Conservation (phyloP, 73 alveolate genomes). For the Loxodes magnus region DNA sequence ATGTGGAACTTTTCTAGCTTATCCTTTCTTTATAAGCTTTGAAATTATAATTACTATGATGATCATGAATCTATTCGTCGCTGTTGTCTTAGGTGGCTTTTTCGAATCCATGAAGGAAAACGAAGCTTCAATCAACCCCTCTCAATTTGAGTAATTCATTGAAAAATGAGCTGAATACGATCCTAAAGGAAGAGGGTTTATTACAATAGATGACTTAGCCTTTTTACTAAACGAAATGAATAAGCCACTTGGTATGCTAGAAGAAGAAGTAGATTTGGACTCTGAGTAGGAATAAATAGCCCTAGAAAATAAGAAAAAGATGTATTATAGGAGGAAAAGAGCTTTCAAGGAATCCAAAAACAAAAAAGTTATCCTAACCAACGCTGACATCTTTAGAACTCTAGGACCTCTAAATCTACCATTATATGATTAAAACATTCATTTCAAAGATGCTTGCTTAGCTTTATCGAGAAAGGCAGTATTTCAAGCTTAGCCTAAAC, state of each 20-base stretch:
- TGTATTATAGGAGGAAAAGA: slow-evolving; percentile 1
- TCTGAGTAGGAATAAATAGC: background rate
- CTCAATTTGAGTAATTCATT: slow-evolving; percentile 11
- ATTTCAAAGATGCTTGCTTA: slow-evolving; percentile 16
- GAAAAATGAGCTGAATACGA: slow-evolving; percentile 25
- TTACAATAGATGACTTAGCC: slow-evolving; percentile 14
- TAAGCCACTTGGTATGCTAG: slow-evolving; percentile 18
- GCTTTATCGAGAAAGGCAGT: no score
- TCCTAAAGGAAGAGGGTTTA: slow-evolving; percentile 26
- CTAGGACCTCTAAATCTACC: background rate
- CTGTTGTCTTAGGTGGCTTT: slow-evolving; percentile 25
- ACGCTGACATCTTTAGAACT: background rate
- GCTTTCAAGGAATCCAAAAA: background rate
- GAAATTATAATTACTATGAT: slow-evolving; percentile 6
- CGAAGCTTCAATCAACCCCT: slow-evolving; percentile 17
- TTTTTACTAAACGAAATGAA: slow-evolving; percentile 23
- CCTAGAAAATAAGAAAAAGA: slow-evolving; percentile 6
- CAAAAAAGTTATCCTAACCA: background rate
- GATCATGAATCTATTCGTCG: slow-evolving; percentile 17
- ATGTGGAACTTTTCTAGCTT: slow-evolving; percentile 19
- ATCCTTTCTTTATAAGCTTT: slow-evolving; percentile 15
- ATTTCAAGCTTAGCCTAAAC: no score
- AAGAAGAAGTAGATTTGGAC: slow-evolving; percentile 15
- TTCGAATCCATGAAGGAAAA: slow-evolving; percentile 22
- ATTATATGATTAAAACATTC: slow-evolving; percentile 3